Evolutionary conservation across 2,329 filamentous ascomycete genomes (phyloP).

Genomic region (Magnaporthiopsis rhizophila): DNA sequence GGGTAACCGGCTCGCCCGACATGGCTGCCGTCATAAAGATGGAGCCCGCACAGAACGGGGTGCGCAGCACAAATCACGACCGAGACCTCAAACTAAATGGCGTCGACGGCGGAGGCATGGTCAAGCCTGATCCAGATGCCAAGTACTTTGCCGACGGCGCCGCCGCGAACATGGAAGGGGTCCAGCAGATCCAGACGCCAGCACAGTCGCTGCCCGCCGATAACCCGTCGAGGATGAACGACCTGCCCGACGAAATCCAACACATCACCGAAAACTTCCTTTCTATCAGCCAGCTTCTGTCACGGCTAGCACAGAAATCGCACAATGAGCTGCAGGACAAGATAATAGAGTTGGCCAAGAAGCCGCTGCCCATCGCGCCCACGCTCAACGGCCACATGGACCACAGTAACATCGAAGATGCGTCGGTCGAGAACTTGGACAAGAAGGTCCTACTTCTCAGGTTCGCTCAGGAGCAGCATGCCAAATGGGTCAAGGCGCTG

Average conservation of each 20-base stretch:
- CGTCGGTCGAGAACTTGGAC: conserved; percentile 55
- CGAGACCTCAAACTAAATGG: conserved; percentile 38
- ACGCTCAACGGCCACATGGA: conserved; percentile 42
- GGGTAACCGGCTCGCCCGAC: conserved; percentile 7
- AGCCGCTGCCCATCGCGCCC: conserved; percentile 46
- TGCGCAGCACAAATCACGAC: conserved; percentile 46
- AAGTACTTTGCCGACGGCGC: conserved; percentile 21
- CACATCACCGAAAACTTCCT: conserved; percentile 74
- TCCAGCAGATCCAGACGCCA: conserved; percentile 8
- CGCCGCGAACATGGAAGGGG: conserved; percentile 14
- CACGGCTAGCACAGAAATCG: conserved; percentile 72
- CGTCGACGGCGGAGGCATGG: conserved; percentile 28
- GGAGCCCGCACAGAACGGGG: conserved; percentile 40
- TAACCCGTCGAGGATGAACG: conserved; percentile 39
- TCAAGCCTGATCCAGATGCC: conserved; percentile 16
- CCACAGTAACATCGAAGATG: conserved; percentile 39
- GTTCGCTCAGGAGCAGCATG: conserved; percentile 71
- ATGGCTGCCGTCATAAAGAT: conserved; percentile 17
- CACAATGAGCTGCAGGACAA: conserved; percentile 69
- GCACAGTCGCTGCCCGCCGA: conserved; percentile 18
- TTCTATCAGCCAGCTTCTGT: conserved; percentile 65
- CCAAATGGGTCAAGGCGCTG: conserved; percentile 86
- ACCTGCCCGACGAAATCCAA: conserved; percentile 49
- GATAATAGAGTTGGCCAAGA: conserved; percentile 61
- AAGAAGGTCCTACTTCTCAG: conserved; percentile 72